Evolutionary conservation across 179 eudicot genomes (phyloP).

Genomic region (Corrigiola litoralis): DNA sequence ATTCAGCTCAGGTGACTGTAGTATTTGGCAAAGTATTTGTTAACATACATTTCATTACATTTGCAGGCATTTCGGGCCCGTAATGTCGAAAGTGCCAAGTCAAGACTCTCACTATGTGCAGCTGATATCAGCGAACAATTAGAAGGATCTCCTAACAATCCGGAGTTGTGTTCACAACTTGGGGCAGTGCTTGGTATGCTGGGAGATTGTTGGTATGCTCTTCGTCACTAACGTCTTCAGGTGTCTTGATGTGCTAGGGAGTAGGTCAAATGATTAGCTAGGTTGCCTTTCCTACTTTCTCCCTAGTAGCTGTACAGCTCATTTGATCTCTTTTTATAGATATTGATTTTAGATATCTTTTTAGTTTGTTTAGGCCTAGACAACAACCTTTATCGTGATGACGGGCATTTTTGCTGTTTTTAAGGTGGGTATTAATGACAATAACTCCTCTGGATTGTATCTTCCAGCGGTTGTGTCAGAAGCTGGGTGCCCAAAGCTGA

Average conservation of each 20-base stretch:
- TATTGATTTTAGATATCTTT: too few species aligned
- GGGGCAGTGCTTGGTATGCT: slow-evolving; percentile 95
- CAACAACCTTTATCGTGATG: too few species aligned
- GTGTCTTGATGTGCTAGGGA: background rate
- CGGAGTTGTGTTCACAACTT: slow-evolving; percentile 83
- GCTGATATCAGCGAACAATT: slow-evolving; percentile 77
- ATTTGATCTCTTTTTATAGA: too few species aligned
- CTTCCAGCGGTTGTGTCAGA: too few species aligned
- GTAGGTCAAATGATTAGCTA: background rate
- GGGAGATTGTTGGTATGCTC: slow-evolving; percentile 87
- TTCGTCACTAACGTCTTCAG: slow-evolving; percentile 9
- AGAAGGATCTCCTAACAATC: slow-evolving; percentile 49
- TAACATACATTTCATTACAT: background rate
- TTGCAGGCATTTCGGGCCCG: slow-evolving; percentile 87
- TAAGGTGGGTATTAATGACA: too few species aligned
- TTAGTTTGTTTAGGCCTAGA: too few species aligned
- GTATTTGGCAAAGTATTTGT: background rate
- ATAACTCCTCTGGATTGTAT: too few species aligned
- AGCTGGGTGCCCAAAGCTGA: too few species aligned
- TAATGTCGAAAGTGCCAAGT: slow-evolving; percentile 90
- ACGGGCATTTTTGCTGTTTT: too few species aligned
- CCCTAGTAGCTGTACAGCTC: background rate
- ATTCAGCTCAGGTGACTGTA: too few species aligned
- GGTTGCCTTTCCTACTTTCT: background rate
- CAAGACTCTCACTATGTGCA: slow-evolving; percentile 77